A percentile compares a stretch with the other conserved stretches of the same genome.
These are phyloP conservation scores for Penicillium sp. DNA, from an alignment of 2,329 filamentous ascomycete genomes.

Conservation along the genomic window DNA sequence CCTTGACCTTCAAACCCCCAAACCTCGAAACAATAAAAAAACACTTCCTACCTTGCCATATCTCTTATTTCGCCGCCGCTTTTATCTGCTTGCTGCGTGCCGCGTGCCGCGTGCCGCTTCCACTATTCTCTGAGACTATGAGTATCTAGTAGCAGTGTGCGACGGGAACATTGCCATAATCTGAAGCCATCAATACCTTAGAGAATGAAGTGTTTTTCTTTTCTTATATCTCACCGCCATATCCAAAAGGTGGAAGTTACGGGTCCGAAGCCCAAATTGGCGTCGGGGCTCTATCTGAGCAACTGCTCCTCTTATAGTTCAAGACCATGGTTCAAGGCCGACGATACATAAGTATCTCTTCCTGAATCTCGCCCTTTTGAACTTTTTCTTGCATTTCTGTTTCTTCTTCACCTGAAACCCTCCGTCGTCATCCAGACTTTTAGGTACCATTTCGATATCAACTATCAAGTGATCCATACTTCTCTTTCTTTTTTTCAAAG, in stretches of 20 bases:
- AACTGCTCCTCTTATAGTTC: no score
- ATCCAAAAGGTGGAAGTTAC: no score
- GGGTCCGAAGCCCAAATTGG: no score
- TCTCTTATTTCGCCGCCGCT: neutral
- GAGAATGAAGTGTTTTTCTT: neutral
- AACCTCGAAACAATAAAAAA: conserved; percentile 10
- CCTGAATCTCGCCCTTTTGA: neutral
- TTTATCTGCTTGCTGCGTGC: conserved; percentile 1
- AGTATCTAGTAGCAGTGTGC: neutral
- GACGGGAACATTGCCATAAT: neutral
- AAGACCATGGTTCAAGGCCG: no score
- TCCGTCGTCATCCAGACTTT: neutral
- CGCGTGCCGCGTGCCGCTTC: neutral
- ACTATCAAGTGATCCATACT: neutral
- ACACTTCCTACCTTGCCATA: neutral
- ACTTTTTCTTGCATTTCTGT: neutral
- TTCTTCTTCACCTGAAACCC: neutral
- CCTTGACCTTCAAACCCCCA: conserved; percentile 5
- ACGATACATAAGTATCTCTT: no score
- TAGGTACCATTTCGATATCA: no score
- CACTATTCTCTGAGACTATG: neutral
- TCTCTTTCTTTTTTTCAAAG: neutral
- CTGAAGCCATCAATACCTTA: neutral
- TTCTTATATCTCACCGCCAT: no score
- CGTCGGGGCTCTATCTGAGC: no score